A percentile compares a stretch with the other conserved stretches of the same genome.
Conservation (phyloP, 805 yeast genomes). For the Yamadazyma ubonensis region DNA sequence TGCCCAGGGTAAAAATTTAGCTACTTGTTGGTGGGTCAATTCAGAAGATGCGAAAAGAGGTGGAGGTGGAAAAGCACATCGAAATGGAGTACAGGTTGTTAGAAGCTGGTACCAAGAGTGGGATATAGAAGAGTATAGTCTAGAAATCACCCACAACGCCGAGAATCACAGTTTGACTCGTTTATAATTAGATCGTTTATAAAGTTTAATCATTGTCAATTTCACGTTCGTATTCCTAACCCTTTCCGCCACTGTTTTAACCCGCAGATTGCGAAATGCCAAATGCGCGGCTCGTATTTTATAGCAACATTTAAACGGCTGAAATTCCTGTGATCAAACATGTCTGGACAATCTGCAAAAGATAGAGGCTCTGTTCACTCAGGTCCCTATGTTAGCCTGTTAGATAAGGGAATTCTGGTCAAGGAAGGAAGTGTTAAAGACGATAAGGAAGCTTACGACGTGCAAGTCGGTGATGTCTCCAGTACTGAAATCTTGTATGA, state of each 20-base stretch:
- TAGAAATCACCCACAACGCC: constrained; percentile 1
- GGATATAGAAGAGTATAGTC: constrained; percentile 33
- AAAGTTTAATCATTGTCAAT: too few relatives aligned
- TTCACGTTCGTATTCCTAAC: neutral
- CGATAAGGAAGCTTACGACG: too few relatives aligned
- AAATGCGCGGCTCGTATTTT: neutral
- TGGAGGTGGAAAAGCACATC: constrained; percentile 33
- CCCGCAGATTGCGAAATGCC: constrained; percentile 2
- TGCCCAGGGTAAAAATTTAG: constrained; percentile 31
- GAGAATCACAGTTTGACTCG: neutral
- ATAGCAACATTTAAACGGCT: neutral
- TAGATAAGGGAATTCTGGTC: too few relatives aligned
- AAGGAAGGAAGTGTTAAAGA: too few relatives aligned
- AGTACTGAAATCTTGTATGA: constrained; percentile 5
- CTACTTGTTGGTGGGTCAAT: constrained; percentile 40
- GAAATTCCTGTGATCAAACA: neutral
- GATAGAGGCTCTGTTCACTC: neutral
- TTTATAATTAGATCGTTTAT: neutral
- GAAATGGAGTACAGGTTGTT: constrained; percentile 29
- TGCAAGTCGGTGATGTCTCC: neutral
- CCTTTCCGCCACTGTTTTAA: neutral
- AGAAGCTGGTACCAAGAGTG: constrained; percentile 33
- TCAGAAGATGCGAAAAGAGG: constrained; percentile 30
- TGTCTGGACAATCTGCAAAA: neutral
- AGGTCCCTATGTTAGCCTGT: too few relatives aligned